Conservation (phyloP, 805 yeast species). For the Kodamaea leandrae region DNA sequence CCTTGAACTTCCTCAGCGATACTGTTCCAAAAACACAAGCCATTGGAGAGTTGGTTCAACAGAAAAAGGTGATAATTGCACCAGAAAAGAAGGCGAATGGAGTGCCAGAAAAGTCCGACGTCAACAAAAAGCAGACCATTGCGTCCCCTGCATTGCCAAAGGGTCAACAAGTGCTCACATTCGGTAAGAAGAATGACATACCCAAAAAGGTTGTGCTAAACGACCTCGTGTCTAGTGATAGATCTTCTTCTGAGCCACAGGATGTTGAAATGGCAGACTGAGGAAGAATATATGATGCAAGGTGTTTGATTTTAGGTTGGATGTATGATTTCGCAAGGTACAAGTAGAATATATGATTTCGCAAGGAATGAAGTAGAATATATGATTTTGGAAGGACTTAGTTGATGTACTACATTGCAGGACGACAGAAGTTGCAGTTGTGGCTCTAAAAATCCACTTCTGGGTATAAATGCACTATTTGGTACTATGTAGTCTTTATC, state of each 20-base stretch:
- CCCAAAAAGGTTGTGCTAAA: slow-evolving; percentile 33
- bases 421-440: no score
- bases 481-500: slow-evolving; percentile 10
- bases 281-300: not conserved
- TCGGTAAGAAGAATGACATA: slow-evolving; percentile 14
- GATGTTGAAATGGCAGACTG: slow-evolving; percentile 16
- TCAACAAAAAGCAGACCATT: slow-evolving; percentile 14
- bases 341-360: no score
- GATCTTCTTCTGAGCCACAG: slow-evolving; percentile 3
- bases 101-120: slow-evolving; percentile 8
- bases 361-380: no score
- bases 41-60: slow-evolving; percentile 45
- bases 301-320: no score
- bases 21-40: slow-evolving; percentile 64
- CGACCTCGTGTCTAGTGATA: slow-evolving; percentile 29
- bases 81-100: slow-evolving; percentile 8
- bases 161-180: slow-evolving; percentile 42
- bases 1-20: slow-evolving; percentile 60
- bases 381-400: no score
- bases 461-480: slow-evolving; percentile 4
- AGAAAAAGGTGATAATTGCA: slow-evolving; percentile 30
- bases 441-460: no score
- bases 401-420: no score
- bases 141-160: slow-evolving; percentile 19
- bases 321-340: no score